Base-by-base conservation (phyloP, 345 rosid species). In the Boechera divaricarpa region DNA sequence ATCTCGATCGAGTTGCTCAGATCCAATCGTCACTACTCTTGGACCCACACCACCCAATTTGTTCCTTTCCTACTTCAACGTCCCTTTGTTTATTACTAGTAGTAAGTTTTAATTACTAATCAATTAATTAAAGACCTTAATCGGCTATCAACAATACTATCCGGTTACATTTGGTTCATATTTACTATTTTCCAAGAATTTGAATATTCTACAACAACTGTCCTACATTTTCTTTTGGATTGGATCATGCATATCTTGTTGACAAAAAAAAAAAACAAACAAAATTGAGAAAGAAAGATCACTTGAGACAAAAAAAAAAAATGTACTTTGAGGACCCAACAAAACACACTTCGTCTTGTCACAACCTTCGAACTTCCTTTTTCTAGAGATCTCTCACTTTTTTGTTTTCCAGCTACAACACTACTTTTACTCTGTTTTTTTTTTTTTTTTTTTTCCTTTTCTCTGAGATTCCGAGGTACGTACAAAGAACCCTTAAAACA, bases 261-360 rank as follows among this genome's bases (percentile, higher is more conserved):
- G 35, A 54, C 28, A 16, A 3, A 4, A 13, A 4, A 21, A 2
- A 6, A 26, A 26, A 21, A 18, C 21, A 18, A 62, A 36, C 7
- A 70, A 70, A 56, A 29, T 35, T 15, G 41, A 38, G 35, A 62
- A 38, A 61, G 21, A 51, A 29, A 38, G 13, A 63, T 51, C 33
- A 73, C 5, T 21, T n/a, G 1, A 74, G 57, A 65, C 64, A 64
- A 63, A 64, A 60, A 18, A 4, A 5, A 5, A 5, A 21, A 4
- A 48, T 72, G 76, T 24, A 72, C 76, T 72, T 72, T 52, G 77
- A 21, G 42, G 63, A 33, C 78, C 72, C 71, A 74, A 45, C 57
- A 42, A 15, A 13, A 65, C 7, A 42, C 60, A 55, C 56, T 55
- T 16, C 12, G 64, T 64, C 70, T 54, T 64, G 70, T 73, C 70